Evolutionary conservation across 192 early-diverging fungal species (phyloP).

Genomic region (Coemansia sp.): DNA sequence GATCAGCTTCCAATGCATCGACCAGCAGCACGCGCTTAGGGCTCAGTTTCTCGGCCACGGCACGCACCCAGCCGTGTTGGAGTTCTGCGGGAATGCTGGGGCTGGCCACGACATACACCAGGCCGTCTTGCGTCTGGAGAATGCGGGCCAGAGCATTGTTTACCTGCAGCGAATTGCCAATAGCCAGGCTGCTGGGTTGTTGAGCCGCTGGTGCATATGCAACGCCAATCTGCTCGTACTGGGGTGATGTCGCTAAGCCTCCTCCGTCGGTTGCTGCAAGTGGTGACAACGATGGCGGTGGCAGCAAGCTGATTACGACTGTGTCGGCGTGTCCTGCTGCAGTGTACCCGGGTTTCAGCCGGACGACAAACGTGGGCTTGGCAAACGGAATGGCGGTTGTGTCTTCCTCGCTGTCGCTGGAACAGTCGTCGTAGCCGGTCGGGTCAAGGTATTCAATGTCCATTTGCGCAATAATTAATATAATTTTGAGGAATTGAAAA

Average conservation of each 20-base stretch:
- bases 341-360: constrained; percentile 14
- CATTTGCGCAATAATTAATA: constrained; percentile 14
- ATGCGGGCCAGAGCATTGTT: constrained; percentile 35
- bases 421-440: constrained; percentile 41
- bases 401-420: constrained; percentile 54
- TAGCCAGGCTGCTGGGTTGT: neutral
- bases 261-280: neutral
- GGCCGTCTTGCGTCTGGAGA: constrained; percentile 6
- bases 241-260: constrained; percentile 9
- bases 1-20: constrained; percentile 7
- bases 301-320: constrained; percentile 38
- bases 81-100: constrained; percentile 21
- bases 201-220: constrained; percentile 32
- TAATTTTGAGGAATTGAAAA: neutral
- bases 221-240: constrained; percentile 25
- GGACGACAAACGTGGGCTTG: constrained; percentile 29
- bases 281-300: neutral
- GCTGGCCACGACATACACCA: constrained; percentile 26
- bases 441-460: constrained; percentile 48
- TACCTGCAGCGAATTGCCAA: constrained; percentile 16
- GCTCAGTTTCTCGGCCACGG: constrained; percentile 16
- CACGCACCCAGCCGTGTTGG: constrained; percentile 48
- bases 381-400: neutral
- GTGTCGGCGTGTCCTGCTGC: constrained; percentile 8
- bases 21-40: constrained; percentile 26